Percentiles rank a stretch among this genome's conserved stretches.
phyloP scores from a whole-genome alignment of 495 filamentous ascomycete genomes.

The Neurospora hispaniola region DNA sequence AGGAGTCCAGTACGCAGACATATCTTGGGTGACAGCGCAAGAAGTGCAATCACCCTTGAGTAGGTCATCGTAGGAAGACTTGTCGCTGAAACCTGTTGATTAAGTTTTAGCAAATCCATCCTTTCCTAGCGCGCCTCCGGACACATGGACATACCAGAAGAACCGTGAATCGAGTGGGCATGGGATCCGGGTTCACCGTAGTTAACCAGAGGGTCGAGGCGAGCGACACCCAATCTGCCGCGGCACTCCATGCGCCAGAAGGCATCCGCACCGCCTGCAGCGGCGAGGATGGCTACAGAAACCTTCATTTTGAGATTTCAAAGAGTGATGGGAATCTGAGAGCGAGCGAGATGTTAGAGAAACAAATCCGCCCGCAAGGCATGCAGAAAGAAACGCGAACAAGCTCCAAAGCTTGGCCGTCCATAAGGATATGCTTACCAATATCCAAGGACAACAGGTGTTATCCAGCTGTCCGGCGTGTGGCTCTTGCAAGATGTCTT shows the following conservation, averaged over 20 bases:
- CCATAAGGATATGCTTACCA: neutral
- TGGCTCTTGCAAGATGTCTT: neutral
- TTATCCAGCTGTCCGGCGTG: neutral
- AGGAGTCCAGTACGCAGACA: slow-evolving; percentile 61
- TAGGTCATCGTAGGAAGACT: slow-evolving; percentile 39
- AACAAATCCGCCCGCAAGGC: neutral
- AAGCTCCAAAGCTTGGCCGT: neutral
- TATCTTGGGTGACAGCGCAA: slow-evolving; percentile 53
- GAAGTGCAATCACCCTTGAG: slow-evolving; percentile 48
- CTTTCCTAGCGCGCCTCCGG: neutral
- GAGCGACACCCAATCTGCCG: slow-evolving; percentile 51
- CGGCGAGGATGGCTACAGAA: slow-evolving; percentile 16
- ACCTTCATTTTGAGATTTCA: slow-evolving; percentile 19
- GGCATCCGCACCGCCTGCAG: slow-evolving; percentile 38
- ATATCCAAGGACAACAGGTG: neutral
- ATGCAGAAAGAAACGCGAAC: neutral
- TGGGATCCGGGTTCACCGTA: slow-evolving; percentile 51
- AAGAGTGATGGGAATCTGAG: slow-evolving; percentile 5
- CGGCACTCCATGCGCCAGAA: slow-evolving; percentile 88
- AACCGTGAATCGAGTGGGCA: slow-evolving; percentile 66
- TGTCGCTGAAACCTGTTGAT: slow-evolving; percentile 36
- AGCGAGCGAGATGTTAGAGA: neutral
- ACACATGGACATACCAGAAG: slow-evolving; percentile 33
- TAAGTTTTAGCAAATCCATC: slow-evolving; percentile 1
- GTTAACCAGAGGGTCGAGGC: slow-evolving; percentile 61